Evolutionary conservation across 345 rosid species (phyloP), one percentile per base, ranked within the genome.

Genomic region (Mercurialis annua): DNA sequence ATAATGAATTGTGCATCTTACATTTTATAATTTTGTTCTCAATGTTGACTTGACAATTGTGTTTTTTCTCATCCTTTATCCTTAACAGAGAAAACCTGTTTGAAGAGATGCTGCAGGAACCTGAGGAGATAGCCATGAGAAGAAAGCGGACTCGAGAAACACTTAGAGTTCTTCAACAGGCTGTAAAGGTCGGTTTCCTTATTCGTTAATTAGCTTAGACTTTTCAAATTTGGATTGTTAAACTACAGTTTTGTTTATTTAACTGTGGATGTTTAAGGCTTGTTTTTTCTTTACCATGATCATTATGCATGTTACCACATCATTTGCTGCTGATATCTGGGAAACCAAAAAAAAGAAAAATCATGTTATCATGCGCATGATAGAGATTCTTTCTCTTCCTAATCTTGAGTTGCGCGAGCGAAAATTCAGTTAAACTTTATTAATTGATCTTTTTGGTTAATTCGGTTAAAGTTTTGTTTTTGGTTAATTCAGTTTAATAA

Each of bases 91-190:
- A 95, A 68, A 92, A 90, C 81, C 82, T 95, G 70, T 95, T 95
- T 66, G 98, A 95, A 78, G 98, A 95, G 84, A 88, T 95, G 97
- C 72, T 95, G 75, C 99, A 92, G 85, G 99, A 95, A 78, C 92
- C 98, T 64, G 94, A 85, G 23, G 99, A 90, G 81, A 73, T 95
- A 68, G 96, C 98, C 29, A 62, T 52, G 47, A 92, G 84, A 80
- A 86, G 99, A 82, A 95, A 90, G 74, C 91, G 81, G 50, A 90
- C 94, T 3, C 82, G 90, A 68, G 98, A 92, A 71, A 83, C 87
- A 54, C 94, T 95, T 64, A 78, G 89, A 46, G 86, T 87, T 65
- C 98, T 95, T 62, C 97, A 88, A 70, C 99, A 90, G 72, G 99
- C 99, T 57, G 87, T 88, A 78, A 79, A 87, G 86, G 98, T 92